These are phyloP conservation scores for Neurospora crassa DNA, from an alignment of 2,329 filamentous ascomycete species.

Conservation along the genomic window DNA sequence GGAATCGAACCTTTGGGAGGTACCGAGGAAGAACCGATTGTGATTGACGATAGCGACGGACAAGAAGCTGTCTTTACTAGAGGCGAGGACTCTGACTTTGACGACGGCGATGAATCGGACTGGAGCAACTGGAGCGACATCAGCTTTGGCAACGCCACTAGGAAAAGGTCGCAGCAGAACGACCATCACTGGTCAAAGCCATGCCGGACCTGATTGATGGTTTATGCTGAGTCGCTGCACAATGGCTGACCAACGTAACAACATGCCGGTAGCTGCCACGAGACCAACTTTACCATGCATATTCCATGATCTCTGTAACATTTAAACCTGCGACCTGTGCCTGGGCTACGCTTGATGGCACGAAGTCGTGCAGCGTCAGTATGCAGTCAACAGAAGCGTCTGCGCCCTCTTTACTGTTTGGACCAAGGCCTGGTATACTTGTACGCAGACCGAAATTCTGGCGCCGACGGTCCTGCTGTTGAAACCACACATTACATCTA, in stretches of 20 bases:
- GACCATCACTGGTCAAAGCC: background rate
- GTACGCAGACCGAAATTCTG: background rate
- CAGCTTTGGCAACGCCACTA: background rate
- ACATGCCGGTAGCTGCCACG: background rate
- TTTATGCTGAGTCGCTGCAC: background rate
- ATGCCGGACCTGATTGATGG: background rate
- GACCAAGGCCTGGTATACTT: background rate
- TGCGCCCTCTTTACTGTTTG: background rate
- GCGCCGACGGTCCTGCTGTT: background rate
- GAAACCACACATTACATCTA: background rate
- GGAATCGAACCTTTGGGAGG: background rate
- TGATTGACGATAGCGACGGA: slow-evolving; percentile 1
- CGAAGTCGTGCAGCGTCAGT: background rate
- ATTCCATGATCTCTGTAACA: background rate
- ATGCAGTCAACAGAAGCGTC: background rate
- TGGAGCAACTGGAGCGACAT: slow-evolving; percentile 6
- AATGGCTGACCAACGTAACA: background rate
- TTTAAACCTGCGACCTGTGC: background rate
- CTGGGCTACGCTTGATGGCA: background rate
- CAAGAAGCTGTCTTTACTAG: slow-evolving; percentile 4
- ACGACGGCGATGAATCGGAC: slow-evolving; percentile 2
- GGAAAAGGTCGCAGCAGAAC: background rate
- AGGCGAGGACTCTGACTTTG: slow-evolving; percentile 3
- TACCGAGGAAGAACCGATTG: background rate
- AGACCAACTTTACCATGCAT: background rate